Base-by-base conservation (phyloP, 176 grass and related monocot species). In the Aegilops longissima region DNA sequence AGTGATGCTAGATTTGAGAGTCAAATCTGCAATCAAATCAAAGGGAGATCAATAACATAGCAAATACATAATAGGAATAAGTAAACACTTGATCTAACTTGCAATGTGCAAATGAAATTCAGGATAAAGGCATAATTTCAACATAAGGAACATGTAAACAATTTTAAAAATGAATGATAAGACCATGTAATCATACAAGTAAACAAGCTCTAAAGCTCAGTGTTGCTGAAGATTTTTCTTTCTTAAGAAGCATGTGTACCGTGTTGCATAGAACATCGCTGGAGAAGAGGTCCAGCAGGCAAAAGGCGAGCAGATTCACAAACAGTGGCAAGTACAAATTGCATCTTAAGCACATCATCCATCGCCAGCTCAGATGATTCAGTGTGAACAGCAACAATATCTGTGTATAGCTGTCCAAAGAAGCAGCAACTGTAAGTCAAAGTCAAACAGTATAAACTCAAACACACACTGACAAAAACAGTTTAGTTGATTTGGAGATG, bases 201-300 rank as follows among this genome's bases (percentile, higher is more conserved):
- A 25, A 68, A 39, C 59, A 85, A 68, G 73, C 62, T 58, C 9
- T 13, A 24, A 67, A 56, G 64, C 45, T 85, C 12, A 66, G 8
- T 35, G 5, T 4, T 77, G 13, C 5, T 52, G 29, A 52, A 62
- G 34, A 13, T 38, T 78, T 39, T 40, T 36, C 5, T 29, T 11
- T 70, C 52, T 40, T 27, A 38, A 52, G 45, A 70, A 74, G 23
- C 27, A 35, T 66, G 61, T 70, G 51, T 90, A 99, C 97, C 92
- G 6, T 92, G 88, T 84, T 92, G 88, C 71, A 94, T 71, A 72
- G 92, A 99, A 87, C 94, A 99, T 83, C 97, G 79, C 81, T 99
- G 97, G 65, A 99, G 88, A 89, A 99, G 92, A 81, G 97, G 97
- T 79, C 92, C 97, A n/a, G 90, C 92, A 87, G 97, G 97, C 67